Evolutionary conservation across 139 green algal species (phyloP).

Genomic region (Nannochloris sp.): DNA sequence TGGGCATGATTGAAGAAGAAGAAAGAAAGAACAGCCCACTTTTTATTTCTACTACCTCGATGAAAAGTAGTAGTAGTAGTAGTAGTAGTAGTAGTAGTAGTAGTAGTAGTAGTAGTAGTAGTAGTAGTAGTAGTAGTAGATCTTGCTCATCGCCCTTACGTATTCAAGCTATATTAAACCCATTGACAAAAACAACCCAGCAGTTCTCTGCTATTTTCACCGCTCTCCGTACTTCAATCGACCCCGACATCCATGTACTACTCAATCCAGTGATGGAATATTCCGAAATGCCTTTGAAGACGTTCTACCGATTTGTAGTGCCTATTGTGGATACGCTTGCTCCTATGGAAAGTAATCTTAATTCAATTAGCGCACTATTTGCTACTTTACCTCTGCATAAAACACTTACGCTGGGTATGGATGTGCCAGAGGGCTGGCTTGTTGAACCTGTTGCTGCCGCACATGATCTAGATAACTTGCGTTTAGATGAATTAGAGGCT

Average conservation of each 20-base stretch:
- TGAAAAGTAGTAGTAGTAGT: too few species aligned
- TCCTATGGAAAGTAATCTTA: slow-evolving; percentile 8
- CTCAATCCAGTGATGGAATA: slow-evolving; percentile 60
- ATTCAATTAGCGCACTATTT: slow-evolving; percentile 29
- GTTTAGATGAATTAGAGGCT: slow-evolving; percentile 56
- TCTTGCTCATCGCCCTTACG: slow-evolving; percentile 25
- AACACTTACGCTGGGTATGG: slow-evolving; percentile 84
- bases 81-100: too few species aligned
- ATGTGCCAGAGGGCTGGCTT: slow-evolving; percentile 90
- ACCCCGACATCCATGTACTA: slow-evolving; percentile 8
- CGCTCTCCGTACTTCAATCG: slow-evolving; percentile 28
- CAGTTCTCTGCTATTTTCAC: slow-evolving; percentile 37
- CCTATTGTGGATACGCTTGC: slow-evolving; percentile 5
- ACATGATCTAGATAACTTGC: slow-evolving; percentile 91
- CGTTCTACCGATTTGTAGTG: slow-evolving; percentile 76
- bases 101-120: too few species aligned
- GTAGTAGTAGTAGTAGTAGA: background rate
- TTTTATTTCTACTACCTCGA: too few species aligned
- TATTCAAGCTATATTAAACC: slow-evolving; percentile 59
- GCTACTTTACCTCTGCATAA: slow-evolving; percentile 48
- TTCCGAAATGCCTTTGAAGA: slow-evolving; percentile 80
- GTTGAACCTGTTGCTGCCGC: slow-evolving; percentile 60
- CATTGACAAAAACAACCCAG: slow-evolving; percentile 43
- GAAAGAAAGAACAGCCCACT: too few species aligned
- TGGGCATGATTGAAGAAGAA: too few species aligned